These are phyloP conservation scores for Melanogaster broomeanus DNA, from an alignment of 768 basidiomycete species.

Conservation along the genomic window DNA sequence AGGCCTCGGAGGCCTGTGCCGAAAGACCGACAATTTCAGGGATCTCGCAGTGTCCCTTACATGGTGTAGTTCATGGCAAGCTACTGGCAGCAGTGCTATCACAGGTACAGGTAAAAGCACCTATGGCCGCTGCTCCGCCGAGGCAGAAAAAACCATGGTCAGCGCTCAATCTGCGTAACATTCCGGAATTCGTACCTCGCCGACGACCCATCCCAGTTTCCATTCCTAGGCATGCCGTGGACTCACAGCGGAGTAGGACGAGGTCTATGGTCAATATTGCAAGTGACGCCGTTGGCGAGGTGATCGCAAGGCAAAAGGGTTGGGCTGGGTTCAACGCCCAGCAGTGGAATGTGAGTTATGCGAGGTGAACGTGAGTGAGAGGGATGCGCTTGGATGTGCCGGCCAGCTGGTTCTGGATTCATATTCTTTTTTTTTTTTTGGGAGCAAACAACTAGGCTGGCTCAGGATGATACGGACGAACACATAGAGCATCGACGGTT, in stretches of 20 bases:
- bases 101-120: not conserved
- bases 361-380: too few species aligned
- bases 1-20: slow-evolving; percentile 27
- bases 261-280: not conserved
- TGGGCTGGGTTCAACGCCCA: slow-evolving; percentile 11
- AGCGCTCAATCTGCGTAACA: slow-evolving; percentile 12
- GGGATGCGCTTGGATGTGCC: too few species aligned
- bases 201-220: slow-evolving; percentile 7
- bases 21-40: slow-evolving; percentile 24
- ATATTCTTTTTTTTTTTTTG: too few species aligned
- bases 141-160: slow-evolving; percentile 4
- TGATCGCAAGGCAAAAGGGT: slow-evolving; percentile 26
- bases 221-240: not conserved
- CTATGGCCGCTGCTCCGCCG: not conserved
- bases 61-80: slow-evolving; percentile 25
- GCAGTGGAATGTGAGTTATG: not conserved
- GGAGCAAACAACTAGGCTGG: too few species aligned
- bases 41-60: slow-evolving; percentile 22
- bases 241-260: not conserved
- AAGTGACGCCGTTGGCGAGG: slow-evolving; percentile 17
- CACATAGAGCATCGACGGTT: too few species aligned
- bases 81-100: slow-evolving; percentile 1
- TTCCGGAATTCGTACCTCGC: slow-evolving; percentile 30
- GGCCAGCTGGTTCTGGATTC: too few species aligned
- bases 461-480: too few species aligned